Evolutionary conservation across 352 stramenopile species (phyloP).

Genomic region (Globisporangium canariense): DNA sequence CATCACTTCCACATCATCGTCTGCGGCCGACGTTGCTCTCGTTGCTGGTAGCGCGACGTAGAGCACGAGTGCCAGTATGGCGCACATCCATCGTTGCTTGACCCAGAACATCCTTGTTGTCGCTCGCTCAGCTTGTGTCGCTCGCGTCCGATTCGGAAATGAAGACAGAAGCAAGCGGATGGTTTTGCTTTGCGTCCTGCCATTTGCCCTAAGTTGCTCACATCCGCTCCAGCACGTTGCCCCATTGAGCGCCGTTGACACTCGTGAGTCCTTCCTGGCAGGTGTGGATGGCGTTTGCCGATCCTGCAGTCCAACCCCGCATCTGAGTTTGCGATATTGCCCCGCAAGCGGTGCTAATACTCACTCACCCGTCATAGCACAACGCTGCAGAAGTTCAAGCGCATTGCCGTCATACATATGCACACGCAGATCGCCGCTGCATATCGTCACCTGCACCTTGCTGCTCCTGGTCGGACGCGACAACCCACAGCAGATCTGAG

Average conservation of each 20-base stretch:
- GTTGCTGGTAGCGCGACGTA: background rate
- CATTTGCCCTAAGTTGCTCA: background rate
- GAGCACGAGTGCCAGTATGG: background rate
- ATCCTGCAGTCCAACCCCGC: conserved; percentile 7
- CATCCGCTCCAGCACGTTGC: background rate
- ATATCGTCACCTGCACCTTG: background rate
- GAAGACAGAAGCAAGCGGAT: background rate
- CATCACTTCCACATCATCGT: conserved; percentile 11
- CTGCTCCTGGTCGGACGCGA: background rate
- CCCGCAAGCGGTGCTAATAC: background rate
- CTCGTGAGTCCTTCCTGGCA: background rate
- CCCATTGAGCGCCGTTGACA: background rate
- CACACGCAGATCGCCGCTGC: background rate
- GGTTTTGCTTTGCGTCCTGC: background rate
- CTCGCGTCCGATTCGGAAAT: conserved; percentile 2
- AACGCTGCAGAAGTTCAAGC: background rate
- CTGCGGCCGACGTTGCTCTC: background rate
- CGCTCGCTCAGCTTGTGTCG: background rate
- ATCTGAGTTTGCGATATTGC: background rate
- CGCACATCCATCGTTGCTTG: conserved; percentile 2
- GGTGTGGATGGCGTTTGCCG: background rate
- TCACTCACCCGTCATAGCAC: background rate
- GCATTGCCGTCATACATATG: background rate
- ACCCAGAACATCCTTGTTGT: conserved; percentile 1
- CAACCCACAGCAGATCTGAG: background rate